Conservation (phyloP, 164 flowering plant genomes). For the Pachysandra terminalis region DNA sequence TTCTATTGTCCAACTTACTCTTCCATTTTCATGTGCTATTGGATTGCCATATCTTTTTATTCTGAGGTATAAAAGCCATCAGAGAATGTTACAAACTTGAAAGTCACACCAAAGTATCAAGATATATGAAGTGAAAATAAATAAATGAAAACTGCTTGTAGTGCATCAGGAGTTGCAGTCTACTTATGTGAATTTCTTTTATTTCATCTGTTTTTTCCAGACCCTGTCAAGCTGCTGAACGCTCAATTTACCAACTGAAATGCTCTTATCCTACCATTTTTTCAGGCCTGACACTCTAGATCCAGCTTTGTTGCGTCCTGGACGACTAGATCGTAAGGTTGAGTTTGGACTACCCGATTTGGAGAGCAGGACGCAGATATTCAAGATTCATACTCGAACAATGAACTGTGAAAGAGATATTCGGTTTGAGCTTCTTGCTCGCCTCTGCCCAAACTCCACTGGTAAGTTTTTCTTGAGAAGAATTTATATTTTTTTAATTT, state of each 20-base stretch:
- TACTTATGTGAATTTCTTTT: background rate
- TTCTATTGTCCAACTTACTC: too few species aligned
- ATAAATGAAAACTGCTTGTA: too few species aligned
- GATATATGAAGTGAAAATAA: too few species aligned
- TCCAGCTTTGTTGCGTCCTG: conserved; percentile 93
- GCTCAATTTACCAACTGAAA: too few species aligned
- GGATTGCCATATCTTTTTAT: too few species aligned
- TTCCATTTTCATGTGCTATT: too few species aligned
- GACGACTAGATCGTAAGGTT: conserved; percentile 90
- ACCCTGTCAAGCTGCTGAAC: too few species aligned
- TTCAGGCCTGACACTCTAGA: conserved; percentile 93
- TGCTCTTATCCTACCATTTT: conserved; percentile 2
- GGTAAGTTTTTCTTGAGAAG: conserved; percentile 48
- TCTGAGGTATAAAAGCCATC: too few species aligned
- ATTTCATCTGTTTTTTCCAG: background rate
- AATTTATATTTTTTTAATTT: background rate
- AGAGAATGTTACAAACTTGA: too few species aligned
- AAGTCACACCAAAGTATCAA: too few species aligned
- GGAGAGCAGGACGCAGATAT: conserved; percentile 93
- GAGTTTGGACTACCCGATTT: conserved; percentile 96
- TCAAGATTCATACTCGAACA: conserved; percentile 91
- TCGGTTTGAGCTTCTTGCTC: conserved; percentile 89
- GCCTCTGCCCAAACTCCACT: conserved; percentile 98
- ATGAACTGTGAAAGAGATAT: conserved; percentile 98
- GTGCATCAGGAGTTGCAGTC: background rate